These are phyloP conservation scores for Ophiostoma ulmi DNA, from an alignment of 2,329 filamentous ascomycete genomes.

Conservation along the genomic window DNA sequence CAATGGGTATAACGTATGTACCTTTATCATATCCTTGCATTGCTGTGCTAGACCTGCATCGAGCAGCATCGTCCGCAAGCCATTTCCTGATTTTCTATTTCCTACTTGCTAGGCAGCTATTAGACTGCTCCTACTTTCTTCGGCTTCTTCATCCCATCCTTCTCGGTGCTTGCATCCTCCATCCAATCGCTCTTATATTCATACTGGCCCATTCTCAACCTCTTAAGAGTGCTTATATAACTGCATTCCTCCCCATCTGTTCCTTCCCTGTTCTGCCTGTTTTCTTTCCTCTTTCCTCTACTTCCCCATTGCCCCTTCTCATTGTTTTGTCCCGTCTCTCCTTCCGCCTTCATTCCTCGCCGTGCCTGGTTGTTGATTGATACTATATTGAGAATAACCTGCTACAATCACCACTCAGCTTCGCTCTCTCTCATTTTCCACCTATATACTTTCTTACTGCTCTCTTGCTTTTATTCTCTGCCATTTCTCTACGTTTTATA, in stretches of 20 bases:
- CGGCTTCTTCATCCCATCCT: background rate
- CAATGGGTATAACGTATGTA: background rate
- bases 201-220: too few relatives aligned
- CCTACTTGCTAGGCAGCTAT: background rate
- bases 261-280: background rate
- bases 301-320: background rate
- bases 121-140: background rate
- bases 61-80: background rate
- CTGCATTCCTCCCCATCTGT: slow-evolving; percentile 4
- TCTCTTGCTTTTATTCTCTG: background rate
- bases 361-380: background rate
- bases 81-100: background rate
- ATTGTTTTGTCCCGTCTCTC: background rate
- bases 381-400: slow-evolving; percentile 1
- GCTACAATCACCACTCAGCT: background rate
- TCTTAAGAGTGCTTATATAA: background rate
- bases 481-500: background rate
- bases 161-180: background rate
- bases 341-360: slow-evolving; percentile 8
- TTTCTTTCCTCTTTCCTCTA: background rate
- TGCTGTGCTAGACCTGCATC: background rate
- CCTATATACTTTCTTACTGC: background rate
- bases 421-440: background rate
- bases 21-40: background rate
- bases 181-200: background rate